phyloP scores from a whole-genome alignment of 208 protist species.

The Leishmania aethiopica region DNA sequence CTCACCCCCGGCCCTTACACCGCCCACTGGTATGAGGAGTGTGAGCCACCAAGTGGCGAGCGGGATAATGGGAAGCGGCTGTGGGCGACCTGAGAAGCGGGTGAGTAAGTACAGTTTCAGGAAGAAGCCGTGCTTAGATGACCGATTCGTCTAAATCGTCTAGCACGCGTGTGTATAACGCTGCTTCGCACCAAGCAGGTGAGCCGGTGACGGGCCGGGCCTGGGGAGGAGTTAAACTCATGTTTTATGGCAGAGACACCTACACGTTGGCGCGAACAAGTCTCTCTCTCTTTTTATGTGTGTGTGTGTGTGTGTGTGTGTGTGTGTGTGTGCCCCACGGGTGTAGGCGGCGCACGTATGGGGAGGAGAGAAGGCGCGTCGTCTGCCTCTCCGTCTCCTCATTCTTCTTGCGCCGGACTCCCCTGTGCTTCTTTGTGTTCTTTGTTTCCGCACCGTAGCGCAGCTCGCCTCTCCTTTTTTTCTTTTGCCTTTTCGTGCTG shows the following conservation, averaged over 20 bases:
- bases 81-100: background rate
- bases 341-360: background rate
- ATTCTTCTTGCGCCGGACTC: no score
- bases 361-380: background rate
- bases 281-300: background rate
- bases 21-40: background rate
- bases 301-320: background rate
- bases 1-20: background rate
- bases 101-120: background rate
- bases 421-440: no score
- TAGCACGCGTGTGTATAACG: background rate
- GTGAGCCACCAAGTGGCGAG: background rate
- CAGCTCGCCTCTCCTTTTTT: background rate
- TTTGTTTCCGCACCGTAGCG: background rate
- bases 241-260: background rate
- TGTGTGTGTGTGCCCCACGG: background rate
- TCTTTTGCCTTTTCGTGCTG: background rate
- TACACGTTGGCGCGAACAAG: background rate
- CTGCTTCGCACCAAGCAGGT: background rate
- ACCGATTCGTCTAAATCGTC: background rate
- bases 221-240: background rate
- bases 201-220: background rate
- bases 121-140: background rate
- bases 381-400: background rate
- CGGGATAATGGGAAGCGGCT: background rate